Evolutionary conservation across 2,329 filamentous ascomycete genomes (phyloP), one percentile per base, ranked within the genome.

Genomic region (Trichoderma atroviride): DNA sequence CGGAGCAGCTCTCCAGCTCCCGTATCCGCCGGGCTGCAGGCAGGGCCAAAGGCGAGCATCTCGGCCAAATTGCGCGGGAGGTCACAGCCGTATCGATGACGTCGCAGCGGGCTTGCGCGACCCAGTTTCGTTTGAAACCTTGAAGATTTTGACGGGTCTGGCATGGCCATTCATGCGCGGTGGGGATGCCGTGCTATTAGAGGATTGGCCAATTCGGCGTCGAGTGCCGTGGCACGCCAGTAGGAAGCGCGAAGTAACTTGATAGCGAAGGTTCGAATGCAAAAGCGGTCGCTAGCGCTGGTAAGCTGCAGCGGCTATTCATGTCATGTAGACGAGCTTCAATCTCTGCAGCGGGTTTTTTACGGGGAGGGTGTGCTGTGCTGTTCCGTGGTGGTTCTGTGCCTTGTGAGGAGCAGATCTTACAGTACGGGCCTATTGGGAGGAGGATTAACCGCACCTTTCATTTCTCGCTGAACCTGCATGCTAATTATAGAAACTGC

Each of bases 11-110:
- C 50, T 50, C 37, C 53, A 66, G 33, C 43, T 31, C 56, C 56
- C 65, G 65, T 68, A 68, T 61, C 65, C 65, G 65, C 57, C 57
- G 53, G 57, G 47, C 50, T 57, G 47, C 66, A 62, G 43, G 27
- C 62, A 40, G 29, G 35, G 31, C 37, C 66, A 56, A 55, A 43
- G 56, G 50, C 66, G 31, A 61, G 58, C 58, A 56, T 62, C 59
- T 56, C 66, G 59, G 66, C 66, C 66, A 69, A 69, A 62, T 62
- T 63, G 58, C 37, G 11, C 31, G 66, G n/a, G 58, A 53, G 59
- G 52, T 63, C 56, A 57, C 66, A 62, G 59, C 65, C 56, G 65
- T 60, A 50, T 63, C 66, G 66, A 69, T 69, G 66, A 69, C 66
- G 66, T 69, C 58, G 66, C 66, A 67, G 50, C 55, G 53, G 52